Percentiles rank a stretch among this genome's conserved stretches.
Conservation (phyloP, 306 rosid genomes). For the Astragalus membranaceus region DNA sequence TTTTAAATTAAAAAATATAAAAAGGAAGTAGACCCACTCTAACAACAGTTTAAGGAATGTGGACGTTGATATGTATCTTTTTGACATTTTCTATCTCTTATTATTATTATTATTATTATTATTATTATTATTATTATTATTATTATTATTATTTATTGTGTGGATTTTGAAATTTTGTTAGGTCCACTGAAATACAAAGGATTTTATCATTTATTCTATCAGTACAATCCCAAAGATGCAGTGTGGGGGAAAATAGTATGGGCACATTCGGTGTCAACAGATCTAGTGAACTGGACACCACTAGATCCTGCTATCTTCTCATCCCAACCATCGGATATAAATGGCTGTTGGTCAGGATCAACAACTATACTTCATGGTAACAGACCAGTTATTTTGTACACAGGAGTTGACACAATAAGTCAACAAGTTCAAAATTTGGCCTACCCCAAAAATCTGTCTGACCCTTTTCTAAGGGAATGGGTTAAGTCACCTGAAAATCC, state of each 20-base stretch:
- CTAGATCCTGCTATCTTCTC: constrained; percentile 60
- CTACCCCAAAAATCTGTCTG: constrained; percentile 56
- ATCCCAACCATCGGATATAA: constrained; percentile 53
- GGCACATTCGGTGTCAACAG: constrained; percentile 87
- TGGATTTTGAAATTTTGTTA: neutral
- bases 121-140: too few relatives aligned
- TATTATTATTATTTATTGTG: neutral
- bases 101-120: too few relatives aligned
- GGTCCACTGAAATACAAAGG: constrained; percentile 66
- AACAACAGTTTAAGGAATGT: neutral
- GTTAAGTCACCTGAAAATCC: constrained; percentile 50
- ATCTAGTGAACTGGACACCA: constrained; percentile 75
- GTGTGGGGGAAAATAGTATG: constrained; percentile 82
- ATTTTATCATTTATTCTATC: constrained; percentile 71
- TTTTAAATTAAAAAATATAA: neutral
- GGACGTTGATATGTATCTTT: neutral
- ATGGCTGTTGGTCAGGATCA: constrained; percentile 94
- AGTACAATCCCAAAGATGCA: constrained; percentile 64
- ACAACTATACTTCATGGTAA: constrained; percentile 49
- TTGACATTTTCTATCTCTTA: neutral
- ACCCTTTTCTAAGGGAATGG: constrained; percentile 75
- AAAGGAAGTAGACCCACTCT: neutral
- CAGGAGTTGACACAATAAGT: constrained; percentile 53
- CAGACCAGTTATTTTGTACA: constrained; percentile 59
- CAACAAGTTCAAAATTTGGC: constrained; percentile 75